These are phyloP conservation scores for Calycina herbarum DNA, from an alignment of 2,329 filamentous ascomycete genomes.

Conservation along the genomic window DNA sequence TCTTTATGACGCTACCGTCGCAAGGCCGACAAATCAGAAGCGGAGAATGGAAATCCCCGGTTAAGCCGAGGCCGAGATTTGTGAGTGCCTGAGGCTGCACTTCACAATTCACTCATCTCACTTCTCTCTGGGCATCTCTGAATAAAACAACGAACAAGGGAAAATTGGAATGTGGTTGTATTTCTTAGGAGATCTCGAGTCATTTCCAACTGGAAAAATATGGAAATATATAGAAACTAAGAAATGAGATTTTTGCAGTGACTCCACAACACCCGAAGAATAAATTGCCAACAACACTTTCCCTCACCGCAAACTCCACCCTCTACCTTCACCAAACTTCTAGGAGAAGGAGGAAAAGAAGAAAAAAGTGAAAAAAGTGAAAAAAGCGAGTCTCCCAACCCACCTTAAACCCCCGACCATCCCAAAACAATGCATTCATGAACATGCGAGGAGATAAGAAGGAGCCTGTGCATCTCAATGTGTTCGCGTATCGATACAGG, in stretches of 20 bases:
- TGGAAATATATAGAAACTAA: not conserved
- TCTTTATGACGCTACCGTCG: conserved; percentile 8
- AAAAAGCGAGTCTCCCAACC: no score
- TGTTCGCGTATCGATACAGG: no score
- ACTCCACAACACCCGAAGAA: no score
- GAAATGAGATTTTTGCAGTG: not conserved
- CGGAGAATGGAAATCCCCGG: not conserved
- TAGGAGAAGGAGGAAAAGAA: no score
- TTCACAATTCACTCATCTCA: not conserved
- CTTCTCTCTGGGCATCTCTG: not conserved
- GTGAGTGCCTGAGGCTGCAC: not conserved
- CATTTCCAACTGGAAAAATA: not conserved
- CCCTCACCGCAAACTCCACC: no score
- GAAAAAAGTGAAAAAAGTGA: no score
- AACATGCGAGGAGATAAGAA: no score
- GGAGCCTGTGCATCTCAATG: no score
- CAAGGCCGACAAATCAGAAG: not conserved
- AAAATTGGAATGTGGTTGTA: not conserved
- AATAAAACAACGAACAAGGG: not conserved
- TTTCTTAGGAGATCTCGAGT: not conserved
- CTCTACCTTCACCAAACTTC: no score
- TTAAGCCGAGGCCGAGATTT: not conserved
- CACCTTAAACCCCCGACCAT: no score
- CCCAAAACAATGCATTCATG: no score
- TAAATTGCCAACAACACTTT: no score